These are phyloP conservation scores for Pisolithus sp. DNA, from an alignment of 768 basidiomycete genomes.

Conservation along the genomic window DNA sequence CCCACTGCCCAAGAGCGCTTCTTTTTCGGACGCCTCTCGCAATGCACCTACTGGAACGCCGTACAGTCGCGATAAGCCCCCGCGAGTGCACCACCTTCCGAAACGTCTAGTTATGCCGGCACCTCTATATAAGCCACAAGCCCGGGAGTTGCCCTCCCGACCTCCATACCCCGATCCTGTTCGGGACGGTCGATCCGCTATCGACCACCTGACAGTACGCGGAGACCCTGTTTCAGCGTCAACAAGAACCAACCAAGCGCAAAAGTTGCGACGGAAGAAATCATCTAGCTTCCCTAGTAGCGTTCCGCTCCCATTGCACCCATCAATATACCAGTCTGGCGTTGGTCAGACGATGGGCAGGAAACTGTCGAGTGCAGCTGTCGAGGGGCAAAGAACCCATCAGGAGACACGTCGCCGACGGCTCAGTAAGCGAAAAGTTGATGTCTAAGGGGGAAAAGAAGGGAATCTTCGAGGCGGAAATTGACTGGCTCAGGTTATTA, in stretches of 20 bases:
- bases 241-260: constrained; percentile 8
- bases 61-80: constrained; percentile 7
- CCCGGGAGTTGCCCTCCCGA: constrained; percentile 7
- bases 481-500: constrained; percentile 5
- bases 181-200: constrained; percentile 3
- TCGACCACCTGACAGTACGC: constrained; percentile 4
- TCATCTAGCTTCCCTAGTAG: constrained; percentile 19
- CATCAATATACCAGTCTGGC: constrained; percentile 10
- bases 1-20: constrained; percentile 6
- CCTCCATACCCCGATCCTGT: constrained; percentile 12
- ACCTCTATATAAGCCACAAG: constrained; percentile 42
- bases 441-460: constrained; percentile 11
- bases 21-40: constrained; percentile 8
- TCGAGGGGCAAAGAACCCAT: constrained; percentile 14
- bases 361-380: constrained; percentile 7
- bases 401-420: constrained; percentile 25
- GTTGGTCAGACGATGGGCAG: constrained; percentile 6
- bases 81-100: constrained; percentile 39
- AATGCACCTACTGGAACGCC: constrained; percentile 2
- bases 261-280: constrained; percentile 19
- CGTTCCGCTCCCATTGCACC: constrained; percentile 20
- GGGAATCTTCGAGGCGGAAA: constrained; percentile 13
- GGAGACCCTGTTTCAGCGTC: constrained; percentile 3
- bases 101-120: constrained; percentile 71
- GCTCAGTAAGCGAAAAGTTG: constrained; percentile 28